A percentile compares a stretch with the other conserved stretches of the same genome.
Evolutionary conservation across 148 eudicot species (phyloP).

Genomic region (Vaccinium myrtillus): DNA sequence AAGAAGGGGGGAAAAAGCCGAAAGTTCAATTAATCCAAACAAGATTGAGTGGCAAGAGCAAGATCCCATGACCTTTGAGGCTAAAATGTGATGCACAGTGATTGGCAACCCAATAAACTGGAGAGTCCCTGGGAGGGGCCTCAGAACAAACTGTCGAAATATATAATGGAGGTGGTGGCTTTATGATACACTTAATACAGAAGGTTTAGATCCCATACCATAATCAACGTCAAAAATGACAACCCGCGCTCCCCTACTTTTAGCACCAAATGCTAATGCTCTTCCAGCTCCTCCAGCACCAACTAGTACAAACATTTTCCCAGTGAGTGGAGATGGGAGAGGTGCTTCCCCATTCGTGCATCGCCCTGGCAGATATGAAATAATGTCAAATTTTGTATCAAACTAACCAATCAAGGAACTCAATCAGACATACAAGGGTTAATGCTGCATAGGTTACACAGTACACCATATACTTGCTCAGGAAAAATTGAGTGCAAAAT

Average conservation of each 20-base stretch:
- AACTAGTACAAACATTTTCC: constrained; percentile 43
- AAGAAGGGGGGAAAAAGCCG: background rate
- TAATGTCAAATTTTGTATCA: background rate
- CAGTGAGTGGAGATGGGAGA: constrained; percentile 32
- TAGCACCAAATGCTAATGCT: constrained; percentile 55
- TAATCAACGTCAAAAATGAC: constrained; percentile 41
- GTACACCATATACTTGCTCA: background rate
- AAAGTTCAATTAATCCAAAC: background rate
- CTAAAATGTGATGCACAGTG: constrained; percentile 10
- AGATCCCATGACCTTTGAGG: background rate
- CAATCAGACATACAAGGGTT: background rate
- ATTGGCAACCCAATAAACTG: constrained; percentile 12
- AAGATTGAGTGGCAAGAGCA: background rate
- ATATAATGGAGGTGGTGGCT: background rate
- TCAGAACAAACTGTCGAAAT: background rate
- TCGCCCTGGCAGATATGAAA: constrained; percentile 24
- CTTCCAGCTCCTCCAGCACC: constrained; percentile 66
- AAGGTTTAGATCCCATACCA: constrained; percentile 25
- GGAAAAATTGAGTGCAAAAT: background rate
- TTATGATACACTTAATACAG: background rate
- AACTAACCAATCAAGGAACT: constrained; percentile 7
- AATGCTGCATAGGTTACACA: background rate
- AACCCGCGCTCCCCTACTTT: constrained; percentile 42
- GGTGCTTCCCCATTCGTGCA: constrained; percentile 15
- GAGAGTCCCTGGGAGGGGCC: background rate